A percentile compares a stretch with the other conserved stretches of the same genome.
These are phyloP conservation scores for Bacidia rubella DNA, from an alignment of 495 filamentous ascomycete genomes.

Conservation along the genomic window DNA sequence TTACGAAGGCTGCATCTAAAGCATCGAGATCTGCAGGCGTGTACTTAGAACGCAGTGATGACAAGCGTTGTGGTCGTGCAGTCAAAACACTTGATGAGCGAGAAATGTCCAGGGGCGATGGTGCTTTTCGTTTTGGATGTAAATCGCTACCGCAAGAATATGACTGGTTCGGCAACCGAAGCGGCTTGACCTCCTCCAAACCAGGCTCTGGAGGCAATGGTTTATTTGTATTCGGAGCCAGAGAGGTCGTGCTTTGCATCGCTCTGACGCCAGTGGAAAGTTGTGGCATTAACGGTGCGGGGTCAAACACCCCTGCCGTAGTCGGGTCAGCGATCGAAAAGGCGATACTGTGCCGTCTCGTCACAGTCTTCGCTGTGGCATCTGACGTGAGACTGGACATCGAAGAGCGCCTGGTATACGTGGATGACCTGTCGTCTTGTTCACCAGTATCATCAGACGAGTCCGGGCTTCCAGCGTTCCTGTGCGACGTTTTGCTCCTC, in stretches of 20 bases:
- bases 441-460: conserved; percentile 20
- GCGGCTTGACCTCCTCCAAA: conserved; percentile 20
- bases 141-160: conserved; percentile 14
- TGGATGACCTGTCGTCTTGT: conserved; percentile 20
- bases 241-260: conserved; percentile 14
- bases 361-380: not conserved
- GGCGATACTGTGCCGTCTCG: conserved; percentile 17
- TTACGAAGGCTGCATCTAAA: conserved; percentile 21
- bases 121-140: conserved; percentile 15
- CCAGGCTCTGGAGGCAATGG: conserved; percentile 35
- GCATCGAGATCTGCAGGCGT: conserved; percentile 23
- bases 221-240: conserved; percentile 26
- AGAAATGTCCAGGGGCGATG: conserved; percentile 17
- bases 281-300: conserved; percentile 12
- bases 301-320: conserved; percentile 32
- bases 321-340: conserved; percentile 28
- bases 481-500: conserved; percentile 3
- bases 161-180: conserved; percentile 17
- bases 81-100: conserved; percentile 12
- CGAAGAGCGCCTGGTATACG: conserved; percentile 20
- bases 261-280: conserved; percentile 11
- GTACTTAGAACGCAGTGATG: conserved; percentile 21
- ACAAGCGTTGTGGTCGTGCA: conserved; percentile 12
- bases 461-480: conserved; percentile 13
- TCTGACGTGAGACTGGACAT: conserved; percentile 20